Base-by-base conservation (phyloP, 805 yeast species). In the Pichia sporocuriosa region DNA sequence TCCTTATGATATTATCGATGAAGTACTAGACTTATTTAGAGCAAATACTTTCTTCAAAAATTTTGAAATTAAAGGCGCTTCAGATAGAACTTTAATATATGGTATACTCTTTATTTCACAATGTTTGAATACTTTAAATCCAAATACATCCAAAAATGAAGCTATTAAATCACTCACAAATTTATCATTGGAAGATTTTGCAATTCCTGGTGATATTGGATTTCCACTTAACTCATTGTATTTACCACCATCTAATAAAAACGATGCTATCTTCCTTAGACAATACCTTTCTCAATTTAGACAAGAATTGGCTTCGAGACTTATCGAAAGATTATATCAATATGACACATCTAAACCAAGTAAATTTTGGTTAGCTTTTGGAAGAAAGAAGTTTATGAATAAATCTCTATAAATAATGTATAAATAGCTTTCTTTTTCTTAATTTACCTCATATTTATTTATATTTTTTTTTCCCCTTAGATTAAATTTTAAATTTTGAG, bases 1-100 rank as follows among this genome's bases (percentile, higher is more conserved):
- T 3, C 85, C 79, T 52, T 90, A 89, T 59, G 99, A 93, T 65
- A 84, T 93, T 43, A 74, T 85, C 43, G 99, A 93, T 61, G 99
- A 93, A 62, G 73, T 80, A 22, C 66, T 93, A 41, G 97, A 93
- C 63, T 71, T 93, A 42, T 93, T 93, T 65, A 73, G 98, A 51
- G 96, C 97, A 54, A 93, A 93, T 63, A 84, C 96, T 11, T 90
- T 93, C 66, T 93, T 93, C 75, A 84, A 85, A 61, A 93, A 93
- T 70, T 93, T 93, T 61, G 98, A 93, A 66, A 89, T 93, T 67
- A 87, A 87, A 62, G 96, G 96, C 11, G 84, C 95, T 19, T 83
- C 96, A 4, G 99, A 93, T 61, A 74, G 99, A 51, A 75, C 90
- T 10, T 69, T 93, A 45, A 89, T 94, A 53, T 93, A 93, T 61